Conservation (phyloP, 1,284 basidiomycete species). For the Waitea zeae region DNA sequence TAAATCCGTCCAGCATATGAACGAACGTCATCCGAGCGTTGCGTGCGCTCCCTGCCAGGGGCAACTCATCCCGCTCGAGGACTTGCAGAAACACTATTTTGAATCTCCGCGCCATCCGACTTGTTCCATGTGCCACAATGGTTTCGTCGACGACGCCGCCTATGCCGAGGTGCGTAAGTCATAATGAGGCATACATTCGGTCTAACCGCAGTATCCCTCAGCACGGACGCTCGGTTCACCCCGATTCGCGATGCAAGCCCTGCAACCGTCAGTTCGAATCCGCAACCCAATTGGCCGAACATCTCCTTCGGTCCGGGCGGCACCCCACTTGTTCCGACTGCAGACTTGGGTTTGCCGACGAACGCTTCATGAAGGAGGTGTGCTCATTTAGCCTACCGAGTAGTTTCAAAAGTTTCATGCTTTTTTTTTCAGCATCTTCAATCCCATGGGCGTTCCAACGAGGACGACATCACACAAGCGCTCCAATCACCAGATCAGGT, state of each 20-base stretch:
- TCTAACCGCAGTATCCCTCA: background rate
- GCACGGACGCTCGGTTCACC: background rate
- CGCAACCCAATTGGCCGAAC: background rate
- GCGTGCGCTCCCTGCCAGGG: constrained; percentile 6
- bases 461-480: too few species aligned
- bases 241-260: background rate
- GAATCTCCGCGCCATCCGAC: constrained; percentile 8
- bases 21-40: constrained; percentile 6
- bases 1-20: constrained; percentile 7
- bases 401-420: too few species aligned
- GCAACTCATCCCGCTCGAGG: constrained; percentile 6
- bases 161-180: constrained; percentile 6
- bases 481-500: too few species aligned
- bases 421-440: background rate
- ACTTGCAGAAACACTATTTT: constrained; percentile 7
- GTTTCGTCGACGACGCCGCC: constrained; percentile 7
- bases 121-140: constrained; percentile 8
- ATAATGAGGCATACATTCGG: background rate
- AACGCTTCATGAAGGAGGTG: background rate
- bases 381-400: too few species aligned
- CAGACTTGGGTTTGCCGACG: background rate
- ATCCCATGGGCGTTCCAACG: too few species aligned
- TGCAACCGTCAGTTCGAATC: background rate
- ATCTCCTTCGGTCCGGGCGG: background rate
- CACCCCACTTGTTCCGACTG: background rate